phyloP scores from a whole-genome alignment of 2,329 filamentous ascomycete genomes.

The Coniella vitis region DNA sequence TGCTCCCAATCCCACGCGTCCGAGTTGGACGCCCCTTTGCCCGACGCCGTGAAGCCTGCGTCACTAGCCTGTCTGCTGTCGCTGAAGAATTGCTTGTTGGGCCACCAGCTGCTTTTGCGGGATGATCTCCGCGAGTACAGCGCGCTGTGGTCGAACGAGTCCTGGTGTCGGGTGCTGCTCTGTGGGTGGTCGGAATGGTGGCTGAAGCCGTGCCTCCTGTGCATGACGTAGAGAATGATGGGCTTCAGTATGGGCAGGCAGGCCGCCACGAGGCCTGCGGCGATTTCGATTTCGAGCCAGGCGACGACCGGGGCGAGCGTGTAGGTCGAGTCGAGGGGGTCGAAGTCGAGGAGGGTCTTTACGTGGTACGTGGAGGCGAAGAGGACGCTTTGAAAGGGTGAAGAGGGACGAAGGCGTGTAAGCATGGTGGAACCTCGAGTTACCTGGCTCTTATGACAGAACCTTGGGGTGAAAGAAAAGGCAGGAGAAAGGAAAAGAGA shows the following conservation, averaged over 20 bases:
- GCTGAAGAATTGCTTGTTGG: conserved; percentile 12
- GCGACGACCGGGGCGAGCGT: conserved; percentile 38
- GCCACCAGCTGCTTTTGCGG: neutral
- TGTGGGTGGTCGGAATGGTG: no score
- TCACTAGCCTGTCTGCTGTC: conserved; percentile 2
- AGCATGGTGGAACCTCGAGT: no score
- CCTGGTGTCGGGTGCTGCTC: no score
- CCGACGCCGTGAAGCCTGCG: conserved; percentile 6
- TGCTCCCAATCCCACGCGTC: conserved; percentile 2
- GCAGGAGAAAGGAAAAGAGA: neutral
- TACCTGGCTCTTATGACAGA: no score
- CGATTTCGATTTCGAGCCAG: conserved; percentile 43
- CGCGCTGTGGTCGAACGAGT: no score
- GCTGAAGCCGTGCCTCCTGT: no score
- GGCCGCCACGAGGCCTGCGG: conserved; percentile 44
- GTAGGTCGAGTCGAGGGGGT: conserved; percentile 34
- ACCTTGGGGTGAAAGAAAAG: neutral
- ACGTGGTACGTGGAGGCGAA: conserved; percentile 43
- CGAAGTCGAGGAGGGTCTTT: conserved; percentile 39
- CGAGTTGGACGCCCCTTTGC: conserved; percentile 1
- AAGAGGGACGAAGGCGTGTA: no score
- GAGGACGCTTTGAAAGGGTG: conserved; percentile 32
- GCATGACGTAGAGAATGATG: conserved; percentile 30
- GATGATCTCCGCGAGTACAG: neutral
- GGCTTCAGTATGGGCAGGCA: conserved; percentile 47